phyloP scores from a whole-genome alignment of 2,329 filamentous ascomycete genomes.

The Neophaeococcomyces aloes region DNA sequence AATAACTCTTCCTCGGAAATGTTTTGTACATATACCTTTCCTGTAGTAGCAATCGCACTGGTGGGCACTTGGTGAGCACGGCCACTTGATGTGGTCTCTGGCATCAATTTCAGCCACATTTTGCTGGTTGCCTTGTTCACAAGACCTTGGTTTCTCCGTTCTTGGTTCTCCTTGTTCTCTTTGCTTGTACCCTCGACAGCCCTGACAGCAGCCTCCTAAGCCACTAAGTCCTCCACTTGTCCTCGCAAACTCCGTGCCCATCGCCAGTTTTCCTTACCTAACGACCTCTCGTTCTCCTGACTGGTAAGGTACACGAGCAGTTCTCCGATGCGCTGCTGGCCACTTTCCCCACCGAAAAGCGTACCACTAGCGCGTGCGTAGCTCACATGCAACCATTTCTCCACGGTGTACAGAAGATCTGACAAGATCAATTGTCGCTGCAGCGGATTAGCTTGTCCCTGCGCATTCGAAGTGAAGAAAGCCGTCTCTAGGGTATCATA shows the following conservation, averaged over 20 bases:
- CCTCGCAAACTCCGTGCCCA: neutral
- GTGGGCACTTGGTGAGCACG: too few relatives aligned
- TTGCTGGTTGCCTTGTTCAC: too few relatives aligned
- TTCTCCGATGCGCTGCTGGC: slow-evolving; percentile 40
- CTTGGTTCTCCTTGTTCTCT: neutral
- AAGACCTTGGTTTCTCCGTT: too few relatives aligned
- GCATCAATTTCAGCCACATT: too few relatives aligned
- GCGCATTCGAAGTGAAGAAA: slow-evolving; percentile 57
- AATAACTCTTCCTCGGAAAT: too few relatives aligned
- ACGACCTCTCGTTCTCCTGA: neutral
- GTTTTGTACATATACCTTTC: too few relatives aligned
- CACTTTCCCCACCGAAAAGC: slow-evolving; percentile 51
- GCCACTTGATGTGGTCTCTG: too few relatives aligned
- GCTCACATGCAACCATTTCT: slow-evolving; percentile 51
- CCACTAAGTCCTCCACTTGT: neutral
- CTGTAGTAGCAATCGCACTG: too few relatives aligned
- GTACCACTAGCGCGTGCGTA: slow-evolving; percentile 41
- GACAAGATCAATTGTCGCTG: slow-evolving; percentile 46
- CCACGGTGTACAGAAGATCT: slow-evolving; percentile 52
- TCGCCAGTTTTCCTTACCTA: slow-evolving; percentile 1
- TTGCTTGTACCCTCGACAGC: slow-evolving; percentile 3
- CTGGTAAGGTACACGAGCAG: slow-evolving; percentile 24
- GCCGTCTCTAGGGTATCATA: slow-evolving; percentile 54
- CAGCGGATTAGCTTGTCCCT: slow-evolving; percentile 42
- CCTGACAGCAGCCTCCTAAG: slow-evolving; percentile 4